Percentiles rank a stretch among this genome's conserved stretches.
Evolutionary conservation across 1,139 yeast genomes (phyloP).

Genomic region (Arxiozyma slooffiae): DNA sequence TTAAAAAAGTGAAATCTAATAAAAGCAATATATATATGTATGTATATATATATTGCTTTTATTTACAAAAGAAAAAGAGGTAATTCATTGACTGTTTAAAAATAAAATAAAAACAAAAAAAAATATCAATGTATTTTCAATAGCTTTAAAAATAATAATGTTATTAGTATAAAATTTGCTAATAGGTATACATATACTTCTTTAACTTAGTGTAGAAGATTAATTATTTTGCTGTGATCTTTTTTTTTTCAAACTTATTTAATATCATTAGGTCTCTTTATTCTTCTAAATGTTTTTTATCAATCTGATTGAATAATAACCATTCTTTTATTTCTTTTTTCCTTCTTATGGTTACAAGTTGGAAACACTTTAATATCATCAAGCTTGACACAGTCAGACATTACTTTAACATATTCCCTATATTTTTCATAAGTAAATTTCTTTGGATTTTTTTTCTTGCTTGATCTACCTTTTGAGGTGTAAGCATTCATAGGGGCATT

Average conservation of each 20-base stretch:
- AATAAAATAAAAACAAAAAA: no score
- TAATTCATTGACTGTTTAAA: neutral
- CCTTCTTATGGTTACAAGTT: slow-evolving; percentile 47
- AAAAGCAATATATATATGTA: no score
- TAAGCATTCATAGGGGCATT: slow-evolving; percentile 73
- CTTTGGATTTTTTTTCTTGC: slow-evolving; percentile 72
- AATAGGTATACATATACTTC: neutral
- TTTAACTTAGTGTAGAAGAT: neutral
- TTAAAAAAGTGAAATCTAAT: neutral
- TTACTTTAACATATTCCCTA: slow-evolving; percentile 51
- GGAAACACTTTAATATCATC: slow-evolving; percentile 49
- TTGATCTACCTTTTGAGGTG: slow-evolving; percentile 78
- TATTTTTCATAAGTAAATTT: slow-evolving; percentile 62
- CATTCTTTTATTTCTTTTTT: slow-evolving; percentile 65
- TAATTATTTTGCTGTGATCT: slow-evolving; percentile 2
- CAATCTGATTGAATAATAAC: slow-evolving; percentile 52
- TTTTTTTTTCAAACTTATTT: slow-evolving; percentile 42
- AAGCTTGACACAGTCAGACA: slow-evolving; percentile 45
- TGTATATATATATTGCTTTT: no score
- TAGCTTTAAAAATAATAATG: no score
- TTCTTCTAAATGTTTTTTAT: slow-evolving; percentile 55
- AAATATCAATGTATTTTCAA: neutral
- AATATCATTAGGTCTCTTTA: slow-evolving; percentile 58
- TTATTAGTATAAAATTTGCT: no score
- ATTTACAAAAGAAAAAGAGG: neutral